Base-by-base conservation (phyloP, 1,139 yeast genomes). In the Blastobotrys indianensis region DNA sequence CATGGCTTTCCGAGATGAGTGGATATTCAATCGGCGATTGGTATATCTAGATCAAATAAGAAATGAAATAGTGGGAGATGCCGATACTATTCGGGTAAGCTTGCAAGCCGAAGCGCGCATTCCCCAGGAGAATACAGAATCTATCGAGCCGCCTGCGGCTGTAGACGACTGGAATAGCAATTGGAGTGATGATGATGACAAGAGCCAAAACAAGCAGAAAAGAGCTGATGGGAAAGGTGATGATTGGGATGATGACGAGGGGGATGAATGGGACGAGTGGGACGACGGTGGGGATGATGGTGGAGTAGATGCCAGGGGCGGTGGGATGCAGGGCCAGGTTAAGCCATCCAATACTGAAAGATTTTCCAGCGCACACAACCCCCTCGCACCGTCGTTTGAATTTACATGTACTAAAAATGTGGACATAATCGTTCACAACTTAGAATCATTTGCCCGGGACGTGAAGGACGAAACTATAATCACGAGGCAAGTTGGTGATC, bases 1-100 rank as follows among this genome's bases (percentile, higher is more conserved):
- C 8, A 51, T 44, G 13, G 48, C 52, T 15, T 52, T 53, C 39
- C 51, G 54, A 3, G 43, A 46, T n/a, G 60, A 57, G 32, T 59
- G 62, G 64, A 51, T 56, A 1, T 32, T 48, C 2, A 51, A 51
- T 44, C 49, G 60, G 9, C 54, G 53, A 32, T 45, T 53, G 12
- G 20, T 25, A 17, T 54, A 48, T 23, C 41, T 59, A 20, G 58
- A 56, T 37, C 47, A 49, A 9, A 41, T 59, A 12, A 40, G 63
- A 12, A 25, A 31, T 12, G 51, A 42, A 30, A 51, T 45, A 9
- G 28, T 11, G 3, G 35, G 40, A 9, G 41, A 39, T 13, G 17
- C 32, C 35, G 39, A 36, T 32, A 34, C 34, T 10, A 38, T 36
- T 3, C 34, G 44, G 1, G 20, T 35, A 4, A 20, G 13, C 33